phyloP scores from a whole-genome alignment of 768 basidiomycete species.

The Kondoa subrosea region DNA sequence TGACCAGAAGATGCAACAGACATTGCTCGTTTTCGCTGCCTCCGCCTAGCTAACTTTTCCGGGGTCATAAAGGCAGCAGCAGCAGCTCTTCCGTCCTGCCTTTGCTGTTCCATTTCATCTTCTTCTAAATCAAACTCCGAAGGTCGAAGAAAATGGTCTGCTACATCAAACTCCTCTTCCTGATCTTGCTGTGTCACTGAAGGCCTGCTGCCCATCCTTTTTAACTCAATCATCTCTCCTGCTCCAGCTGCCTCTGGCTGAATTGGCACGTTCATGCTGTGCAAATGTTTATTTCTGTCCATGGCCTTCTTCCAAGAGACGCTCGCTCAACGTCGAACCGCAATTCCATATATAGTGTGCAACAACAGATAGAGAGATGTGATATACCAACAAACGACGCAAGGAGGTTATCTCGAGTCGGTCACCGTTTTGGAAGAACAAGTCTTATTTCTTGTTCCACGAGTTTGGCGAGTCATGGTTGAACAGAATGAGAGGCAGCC shows the following conservation, averaged over 20 bases:
- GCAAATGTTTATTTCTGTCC: too few species aligned
- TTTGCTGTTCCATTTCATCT: not conserved
- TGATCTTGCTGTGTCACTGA: not conserved
- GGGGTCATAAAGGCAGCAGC: not conserved
- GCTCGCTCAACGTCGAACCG: too few species aligned
- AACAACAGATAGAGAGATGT: too few species aligned
- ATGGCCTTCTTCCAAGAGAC: too few species aligned
- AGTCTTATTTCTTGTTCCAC: too few species aligned
- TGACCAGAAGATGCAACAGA: not conserved
- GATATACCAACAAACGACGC: too few species aligned
- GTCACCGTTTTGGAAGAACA: too few species aligned
- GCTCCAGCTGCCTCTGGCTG: not conserved
- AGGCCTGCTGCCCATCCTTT: not conserved
- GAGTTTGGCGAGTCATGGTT: too few species aligned
- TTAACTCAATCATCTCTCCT: not conserved
- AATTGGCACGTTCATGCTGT: not conserved
- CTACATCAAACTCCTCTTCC: not conserved
- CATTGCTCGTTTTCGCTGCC: not conserved
- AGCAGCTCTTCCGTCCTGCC: not conserved
- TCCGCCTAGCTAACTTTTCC: not conserved
- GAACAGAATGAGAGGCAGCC: too few species aligned
- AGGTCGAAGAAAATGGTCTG: not conserved
- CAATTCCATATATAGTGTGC: too few species aligned
- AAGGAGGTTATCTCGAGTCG: too few species aligned
- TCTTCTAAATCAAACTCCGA: not conserved